Evolutionary conservation across 1,139 yeast species (phyloP), one percentile per base, ranked within the genome.

Genomic region (Pichiaceae sp.): DNA sequence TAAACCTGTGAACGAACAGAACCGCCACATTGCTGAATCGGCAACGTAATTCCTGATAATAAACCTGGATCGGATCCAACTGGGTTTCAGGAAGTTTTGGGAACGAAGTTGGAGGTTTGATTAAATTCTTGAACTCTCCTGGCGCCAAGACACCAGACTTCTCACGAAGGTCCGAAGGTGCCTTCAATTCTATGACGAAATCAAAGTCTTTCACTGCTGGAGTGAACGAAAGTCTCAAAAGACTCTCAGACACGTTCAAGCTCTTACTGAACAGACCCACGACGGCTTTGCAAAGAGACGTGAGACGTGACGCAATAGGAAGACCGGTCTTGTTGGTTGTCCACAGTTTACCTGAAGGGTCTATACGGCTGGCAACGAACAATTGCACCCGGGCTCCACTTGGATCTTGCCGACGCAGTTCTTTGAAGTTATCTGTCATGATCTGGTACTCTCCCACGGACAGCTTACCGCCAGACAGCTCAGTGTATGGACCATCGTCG

Each of bases 171-270:
- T 72, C 68, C n/a, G 12, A 17, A 16, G 38, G 33, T 6, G 36
- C 31, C 3, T 44, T 72, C 35, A 85, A 62, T 36, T 70, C 68
- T 41, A 89, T 68, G 11, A 79, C 78, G 49, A 91, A 75, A 55
- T 89, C 95, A 53, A 80, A 91, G 59, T 89, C 97, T 42, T 72
- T 70, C 42, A 84, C 64, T 0, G 95, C 87, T 2, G 97, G 91
- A 0, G 81, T 75, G 57, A 86, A 86, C 35, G 86, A 60, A 32
- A 76, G 54, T 34, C 70, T 73, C 31, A 82, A 56, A 4, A 70
- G 67, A 23, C 66, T 61, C 25, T 66, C 64, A 40, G 61, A 62
- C 2, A 47, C 36, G 16, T 39, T 37, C 24, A 36, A 31, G 7
- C 38, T 31, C 19, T 43, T 47, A 16, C 48, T 46, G 16, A 81